Evolutionary conservation across 495 filamentous ascomycete genomes (phyloP).

Genomic region (Venustampulla echinocandica): DNA sequence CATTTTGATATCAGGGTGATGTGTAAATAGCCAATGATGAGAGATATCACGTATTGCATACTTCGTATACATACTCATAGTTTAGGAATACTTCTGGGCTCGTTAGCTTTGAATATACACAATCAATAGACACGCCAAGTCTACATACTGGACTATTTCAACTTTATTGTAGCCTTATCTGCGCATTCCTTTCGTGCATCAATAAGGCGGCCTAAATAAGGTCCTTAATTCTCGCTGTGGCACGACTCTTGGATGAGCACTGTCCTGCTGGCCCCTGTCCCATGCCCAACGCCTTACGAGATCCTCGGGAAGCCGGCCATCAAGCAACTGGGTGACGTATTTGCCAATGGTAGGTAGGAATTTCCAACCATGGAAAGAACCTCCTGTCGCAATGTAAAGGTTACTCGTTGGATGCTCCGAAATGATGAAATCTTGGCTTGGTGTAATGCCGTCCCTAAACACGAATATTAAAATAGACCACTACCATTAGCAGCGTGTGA

Average conservation of each 20-base stretch:
- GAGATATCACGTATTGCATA: too few species aligned
- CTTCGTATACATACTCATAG: too few species aligned
- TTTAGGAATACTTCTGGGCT: too few species aligned
- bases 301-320: slow-evolving; percentile 36
- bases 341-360: slow-evolving; percentile 53
- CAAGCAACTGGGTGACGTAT: slow-evolving; percentile 49
- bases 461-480: background rate
- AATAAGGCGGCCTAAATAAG: too few species aligned
- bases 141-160: too few species aligned
- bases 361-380: slow-evolving; percentile 48
- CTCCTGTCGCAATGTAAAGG: slow-evolving; percentile 36
- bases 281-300: slow-evolving; percentile 44
- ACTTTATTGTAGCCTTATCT: too few species aligned
- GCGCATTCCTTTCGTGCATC: too few species aligned
- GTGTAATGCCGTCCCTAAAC: slow-evolving; percentile 25
- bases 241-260: slow-evolving; percentile 20
- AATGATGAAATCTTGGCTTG: slow-evolving; percentile 50
- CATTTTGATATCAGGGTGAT: too few species aligned
- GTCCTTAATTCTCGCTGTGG: slow-evolving; percentile 11
- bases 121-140: too few species aligned
- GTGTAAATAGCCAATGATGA: too few species aligned
- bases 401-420: slow-evolving; percentile 41
- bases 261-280: slow-evolving; percentile 28
- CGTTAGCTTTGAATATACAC: too few species aligned
- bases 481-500: background rate